phyloP scores from a whole-genome alignment of 2,329 filamentous ascomycete species.

The Diaporthe capsici region DNA sequence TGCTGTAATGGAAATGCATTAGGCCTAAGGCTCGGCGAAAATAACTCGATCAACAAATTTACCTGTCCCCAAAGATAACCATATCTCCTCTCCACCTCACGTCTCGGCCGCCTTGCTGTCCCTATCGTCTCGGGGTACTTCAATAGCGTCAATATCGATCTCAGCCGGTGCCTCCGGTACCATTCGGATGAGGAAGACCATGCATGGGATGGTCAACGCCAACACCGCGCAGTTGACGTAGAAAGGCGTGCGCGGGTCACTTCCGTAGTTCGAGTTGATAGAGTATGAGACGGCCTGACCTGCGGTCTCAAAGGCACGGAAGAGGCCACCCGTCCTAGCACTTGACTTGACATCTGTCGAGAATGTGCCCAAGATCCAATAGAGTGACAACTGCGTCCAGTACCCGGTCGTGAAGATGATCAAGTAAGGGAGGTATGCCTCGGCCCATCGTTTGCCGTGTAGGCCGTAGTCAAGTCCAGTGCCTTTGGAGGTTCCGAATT shows the following conservation, averaged over 20 bases:
- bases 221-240: constrained; percentile 40
- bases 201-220: constrained; percentile 37
- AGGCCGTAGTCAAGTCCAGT: constrained; percentile 35
- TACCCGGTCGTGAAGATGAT: constrained; percentile 42
- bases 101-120: constrained; percentile 23
- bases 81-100: neutral
- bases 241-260: constrained; percentile 36
- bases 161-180: constrained; percentile 38
- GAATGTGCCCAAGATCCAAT: constrained; percentile 55
- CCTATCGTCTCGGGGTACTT: constrained; percentile 10
- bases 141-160: constrained; percentile 38
- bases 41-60: neutral
- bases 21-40: constrained; percentile 23
- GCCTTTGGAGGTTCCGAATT: constrained; percentile 9
- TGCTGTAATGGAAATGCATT: constrained; percentile 30
- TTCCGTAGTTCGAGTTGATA: constrained; percentile 46
- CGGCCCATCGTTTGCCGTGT: constrained; percentile 38
- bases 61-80: neutral
- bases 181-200: constrained; percentile 36
- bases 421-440: constrained; percentile 40
- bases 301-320: constrained; percentile 48
- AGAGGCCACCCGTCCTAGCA: constrained; percentile 49
- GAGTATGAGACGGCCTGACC: constrained; percentile 51
- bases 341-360: constrained; percentile 52
- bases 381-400: constrained; percentile 46